These are phyloP conservation scores for Colletotrichum sp. DNA, from an alignment of 2,329 filamentous ascomycete genomes.

Conservation along the genomic window DNA sequence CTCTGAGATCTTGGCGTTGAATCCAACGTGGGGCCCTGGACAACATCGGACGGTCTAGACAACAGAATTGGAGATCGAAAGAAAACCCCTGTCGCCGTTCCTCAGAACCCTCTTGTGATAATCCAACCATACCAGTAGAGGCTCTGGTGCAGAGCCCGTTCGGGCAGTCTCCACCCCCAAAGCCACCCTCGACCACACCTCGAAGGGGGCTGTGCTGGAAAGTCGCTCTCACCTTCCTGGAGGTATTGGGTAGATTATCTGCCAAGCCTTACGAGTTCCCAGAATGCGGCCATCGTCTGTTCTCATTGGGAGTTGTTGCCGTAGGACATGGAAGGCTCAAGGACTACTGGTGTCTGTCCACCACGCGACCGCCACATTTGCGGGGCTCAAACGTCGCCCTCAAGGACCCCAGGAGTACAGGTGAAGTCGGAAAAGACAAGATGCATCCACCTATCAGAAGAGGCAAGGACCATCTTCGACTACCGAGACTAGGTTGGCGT, in stretches of 20 bases:
- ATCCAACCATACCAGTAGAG: background rate
- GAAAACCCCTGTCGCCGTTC: background rate
- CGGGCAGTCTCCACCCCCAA: background rate
- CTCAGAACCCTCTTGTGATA: background rate
- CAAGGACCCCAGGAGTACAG: background rate
- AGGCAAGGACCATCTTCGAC: background rate
- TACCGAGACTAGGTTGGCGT: background rate
- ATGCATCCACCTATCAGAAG: background rate
- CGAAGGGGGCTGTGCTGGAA: conserved; percentile 5
- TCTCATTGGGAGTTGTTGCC: background rate
- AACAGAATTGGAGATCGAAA: background rate
- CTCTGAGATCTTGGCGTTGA: background rate
- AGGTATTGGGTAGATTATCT: conserved; percentile 2
- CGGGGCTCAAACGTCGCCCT: background rate
- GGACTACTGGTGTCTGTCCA: background rate
- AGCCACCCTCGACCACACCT: background rate
- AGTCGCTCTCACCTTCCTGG: background rate
- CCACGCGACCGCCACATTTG: background rate
- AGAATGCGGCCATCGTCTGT: background rate
- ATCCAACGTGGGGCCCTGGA: background rate
- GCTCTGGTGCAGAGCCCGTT: background rate
- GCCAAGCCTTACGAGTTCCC: background rate
- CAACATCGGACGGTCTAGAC: background rate
- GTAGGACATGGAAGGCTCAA: background rate
- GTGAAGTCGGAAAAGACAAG: background rate